Conservation (phyloP, 495 filamentous ascomycete genomes). For the Friedmanniomyces simplex region DNA sequence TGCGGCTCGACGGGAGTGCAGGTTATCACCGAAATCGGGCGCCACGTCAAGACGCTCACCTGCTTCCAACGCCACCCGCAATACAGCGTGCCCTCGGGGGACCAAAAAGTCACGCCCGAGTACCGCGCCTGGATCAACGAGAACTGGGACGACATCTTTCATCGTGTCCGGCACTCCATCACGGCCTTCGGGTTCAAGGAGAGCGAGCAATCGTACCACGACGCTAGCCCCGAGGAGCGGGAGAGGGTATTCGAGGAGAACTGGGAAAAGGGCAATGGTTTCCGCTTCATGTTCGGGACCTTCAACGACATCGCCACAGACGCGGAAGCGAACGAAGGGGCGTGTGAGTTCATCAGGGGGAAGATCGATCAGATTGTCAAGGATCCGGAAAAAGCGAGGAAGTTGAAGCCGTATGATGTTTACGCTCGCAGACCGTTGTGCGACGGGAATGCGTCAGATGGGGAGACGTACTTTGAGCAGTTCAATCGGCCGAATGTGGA, state of each 20-base stretch:
- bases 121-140: conserved; percentile 25
- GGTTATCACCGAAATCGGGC: conserved; percentile 18
- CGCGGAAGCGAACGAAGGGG: conserved; percentile 16
- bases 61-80: conserved; percentile 24
- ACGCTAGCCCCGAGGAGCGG: conserved; percentile 14
- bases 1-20: conserved; percentile 22
- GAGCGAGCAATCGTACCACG: conserved; percentile 10
- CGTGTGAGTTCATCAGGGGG: conserved; percentile 12
- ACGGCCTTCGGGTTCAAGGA: conserved; percentile 19
- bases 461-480: conserved; percentile 20
- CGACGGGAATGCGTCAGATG: conserved; percentile 15
- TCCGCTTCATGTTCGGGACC: conserved; percentile 14
- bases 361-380: conserved; percentile 21
- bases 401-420: conserved; percentile 19
- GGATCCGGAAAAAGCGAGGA: conserved; percentile 20
- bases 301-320: conserved; percentile 20
- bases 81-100: conserved; percentile 17
- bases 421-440: conserved; percentile 17
- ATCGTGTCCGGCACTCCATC: conserved; percentile 3
- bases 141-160: conserved; percentile 29
- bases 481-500: conserved; percentile 21
- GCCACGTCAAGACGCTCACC: conserved; percentile 15
- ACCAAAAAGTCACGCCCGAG: conserved; percentile 8
- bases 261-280: conserved; percentile 14
- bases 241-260: conserved; percentile 12